Evolutionary conservation across 345 rosid species (phyloP).

Genomic region (Citrus unshiu): DNA sequence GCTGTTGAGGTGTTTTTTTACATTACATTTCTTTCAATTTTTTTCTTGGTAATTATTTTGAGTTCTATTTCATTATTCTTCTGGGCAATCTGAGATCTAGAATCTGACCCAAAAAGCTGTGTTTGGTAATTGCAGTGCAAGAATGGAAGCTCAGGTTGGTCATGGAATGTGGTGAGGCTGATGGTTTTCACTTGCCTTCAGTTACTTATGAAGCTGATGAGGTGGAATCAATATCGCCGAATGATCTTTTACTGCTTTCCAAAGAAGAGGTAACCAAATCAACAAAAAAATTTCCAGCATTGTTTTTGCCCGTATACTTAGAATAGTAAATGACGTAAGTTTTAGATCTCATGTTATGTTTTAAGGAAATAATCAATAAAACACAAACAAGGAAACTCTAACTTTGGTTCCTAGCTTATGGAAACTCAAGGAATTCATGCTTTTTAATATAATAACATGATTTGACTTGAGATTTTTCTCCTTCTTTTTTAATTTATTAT

Average conservation of each 20-base stretch:
- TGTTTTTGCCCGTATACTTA: not conserved
- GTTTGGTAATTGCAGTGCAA: conserved; percentile 34
- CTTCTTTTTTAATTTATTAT: not conserved
- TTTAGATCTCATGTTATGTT: not conserved
- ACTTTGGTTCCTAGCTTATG: not conserved
- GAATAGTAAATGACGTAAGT: not conserved
- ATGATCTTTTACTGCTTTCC: conserved; percentile 82
- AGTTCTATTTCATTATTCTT: not conserved
- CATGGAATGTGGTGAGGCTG: conserved; percentile 66
- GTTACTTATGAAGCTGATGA: conserved; percentile 57
- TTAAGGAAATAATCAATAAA: not conserved
- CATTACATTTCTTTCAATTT: not conserved
- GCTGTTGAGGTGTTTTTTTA: not conserved
- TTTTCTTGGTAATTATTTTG: not conserved
- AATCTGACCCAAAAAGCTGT: not conserved
- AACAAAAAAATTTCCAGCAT: not conserved
- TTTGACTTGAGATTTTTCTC: not conserved
- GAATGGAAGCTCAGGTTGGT: conserved; percentile 67
- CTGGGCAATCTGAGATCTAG: not conserved
- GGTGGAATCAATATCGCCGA: conserved; percentile 52
- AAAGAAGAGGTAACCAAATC: conserved; percentile 57
- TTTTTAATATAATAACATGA: not conserved
- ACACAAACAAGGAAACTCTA: not conserved
- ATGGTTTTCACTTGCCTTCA: conserved; percentile 58
- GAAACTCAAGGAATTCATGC: not conserved